Base-by-base conservation (phyloP, 768 basidiomycete species). In the Lyophyllum atratum region DNA sequence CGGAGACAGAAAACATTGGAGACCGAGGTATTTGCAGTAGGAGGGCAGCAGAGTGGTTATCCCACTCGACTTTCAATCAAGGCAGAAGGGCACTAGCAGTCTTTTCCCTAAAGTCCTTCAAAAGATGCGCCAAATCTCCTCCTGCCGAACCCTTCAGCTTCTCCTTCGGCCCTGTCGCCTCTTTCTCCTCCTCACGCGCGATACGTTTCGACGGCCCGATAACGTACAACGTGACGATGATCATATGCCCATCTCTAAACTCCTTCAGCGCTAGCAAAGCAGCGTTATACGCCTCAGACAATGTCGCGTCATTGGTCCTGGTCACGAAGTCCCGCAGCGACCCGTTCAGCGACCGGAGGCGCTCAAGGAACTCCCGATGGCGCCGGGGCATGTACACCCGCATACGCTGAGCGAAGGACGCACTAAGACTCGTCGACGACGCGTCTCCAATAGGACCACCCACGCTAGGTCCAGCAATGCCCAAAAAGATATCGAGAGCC, bases 351-450 rank as follows among this genome's bases (percentile, higher is more conserved):
- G 83, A 58, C 79, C 85, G 1, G 74, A 70, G 6, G 77, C 92
- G 90, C 34, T 74, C 74, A 33, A 95, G 76, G 72, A 94, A 94
- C 42, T 80, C 74, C 31, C 92, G 85, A 65, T 94, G 92, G 59
- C 87, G 85, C 4, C 84, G 80, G 0, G 93, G 92, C 93, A 94
- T 94, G 73, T 94, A 94, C 24, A 75, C 73, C 59, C 87, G 81
- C 92, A 93, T 93, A 28, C 88, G 82, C 62, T 85, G 81, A 63
- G 56, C 56, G 33, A 52, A 58, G 10, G 56, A 46, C 28, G 44
- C n/a, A 19, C 56, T 58, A 12, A 46, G 50, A 10, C 49, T 47
- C 22, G 40, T 42, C 25, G 54, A 55, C 25, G n/a, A 24, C 25
- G 43, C 28, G 29, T 4, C 25, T 10, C 5, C 19, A 24, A 17